phyloP scores from a whole-genome alignment of 2,329 filamentous ascomycete genomes.

The Talaromyces verruculosus region DNA sequence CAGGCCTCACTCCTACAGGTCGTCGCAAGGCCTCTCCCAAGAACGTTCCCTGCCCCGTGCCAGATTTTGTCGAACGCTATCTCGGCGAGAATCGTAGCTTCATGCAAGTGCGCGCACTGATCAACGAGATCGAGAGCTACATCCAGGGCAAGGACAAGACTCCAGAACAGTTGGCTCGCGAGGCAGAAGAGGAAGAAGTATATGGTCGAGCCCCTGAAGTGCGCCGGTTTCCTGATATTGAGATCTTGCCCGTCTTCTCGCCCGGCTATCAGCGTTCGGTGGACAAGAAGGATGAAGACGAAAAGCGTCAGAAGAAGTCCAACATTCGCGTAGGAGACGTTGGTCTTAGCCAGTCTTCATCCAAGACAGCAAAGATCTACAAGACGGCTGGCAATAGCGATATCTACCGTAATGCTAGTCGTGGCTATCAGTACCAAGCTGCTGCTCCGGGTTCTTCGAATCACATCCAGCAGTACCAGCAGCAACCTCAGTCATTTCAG shows the following conservation, averaged over 20 bases:
- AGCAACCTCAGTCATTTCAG: slow-evolving; percentile 1
- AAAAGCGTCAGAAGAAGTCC: slow-evolving; percentile 5
- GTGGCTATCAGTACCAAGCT: slow-evolving; percentile 4
- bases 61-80: slow-evolving; percentile 32
- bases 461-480: background rate
- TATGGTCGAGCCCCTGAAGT: background rate
- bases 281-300: slow-evolving; percentile 15
- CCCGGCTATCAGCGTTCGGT: slow-evolving; percentile 21
- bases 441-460: background rate
- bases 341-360: background rate
- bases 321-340: background rate
- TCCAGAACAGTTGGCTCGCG: background rate
- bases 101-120: slow-evolving; percentile 27
- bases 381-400: background rate
- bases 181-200: slow-evolving; percentile 5
- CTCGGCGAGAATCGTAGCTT: slow-evolving; percentile 12
- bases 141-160: slow-evolving; percentile 24
- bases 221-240: slow-evolving; percentile 40
- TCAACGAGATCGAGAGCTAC: slow-evolving; percentile 28
- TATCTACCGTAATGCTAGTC: background rate
- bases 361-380: slow-evolving; percentile 1
- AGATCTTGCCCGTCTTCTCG: slow-evolving; percentile 39
- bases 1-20: slow-evolving; percentile 9
- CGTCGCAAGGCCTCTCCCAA: slow-evolving; percentile 25
- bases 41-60: slow-evolving; percentile 35